phyloP scores from a whole-genome alignment of 2,329 filamentous ascomycete genomes.

The Metarhizium sp. region DNA sequence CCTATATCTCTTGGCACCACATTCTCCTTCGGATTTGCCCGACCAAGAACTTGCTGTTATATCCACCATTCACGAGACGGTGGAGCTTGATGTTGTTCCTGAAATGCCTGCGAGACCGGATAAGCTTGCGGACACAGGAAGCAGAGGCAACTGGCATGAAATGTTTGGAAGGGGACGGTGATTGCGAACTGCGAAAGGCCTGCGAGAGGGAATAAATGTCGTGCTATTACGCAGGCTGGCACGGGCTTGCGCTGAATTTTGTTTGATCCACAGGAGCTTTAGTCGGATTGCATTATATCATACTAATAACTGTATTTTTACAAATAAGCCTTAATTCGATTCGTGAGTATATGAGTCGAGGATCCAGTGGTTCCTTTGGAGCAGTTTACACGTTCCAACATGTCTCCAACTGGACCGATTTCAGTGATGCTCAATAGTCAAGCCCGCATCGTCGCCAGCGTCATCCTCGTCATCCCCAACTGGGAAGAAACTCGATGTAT shows the following conservation, averaged over 20 bases:
- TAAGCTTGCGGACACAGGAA: slow-evolving; percentile 19
- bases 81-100: slow-evolving; percentile 44
- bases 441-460: slow-evolving; percentile 21
- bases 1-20: slow-evolving; percentile 44
- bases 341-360: background rate
- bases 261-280: background rate
- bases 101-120: slow-evolving; percentile 19
- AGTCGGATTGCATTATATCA: background rate
- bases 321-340: background rate
- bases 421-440: slow-evolving; percentile 23
- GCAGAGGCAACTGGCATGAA: slow-evolving; percentile 51
- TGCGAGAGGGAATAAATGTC: no score
- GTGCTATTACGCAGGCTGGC: background rate
- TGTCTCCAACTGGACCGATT: background rate
- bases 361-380: background rate
- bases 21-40: slow-evolving; percentile 9
- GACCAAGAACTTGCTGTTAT: slow-evolving; percentile 35
- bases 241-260: background rate
- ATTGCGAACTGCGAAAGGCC: background rate
- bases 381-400: background rate
- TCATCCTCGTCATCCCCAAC: slow-evolving; percentile 34
- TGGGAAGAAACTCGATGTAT: slow-evolving; percentile 39
- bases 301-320: background rate
- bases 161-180: slow-evolving; percentile 40
- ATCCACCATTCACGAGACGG: slow-evolving; percentile 50